Percentiles rank a stretch among this genome's conserved stretches.
Conservation (phyloP, 768 basidiomycete genomes). For the Mycena crocata region DNA sequence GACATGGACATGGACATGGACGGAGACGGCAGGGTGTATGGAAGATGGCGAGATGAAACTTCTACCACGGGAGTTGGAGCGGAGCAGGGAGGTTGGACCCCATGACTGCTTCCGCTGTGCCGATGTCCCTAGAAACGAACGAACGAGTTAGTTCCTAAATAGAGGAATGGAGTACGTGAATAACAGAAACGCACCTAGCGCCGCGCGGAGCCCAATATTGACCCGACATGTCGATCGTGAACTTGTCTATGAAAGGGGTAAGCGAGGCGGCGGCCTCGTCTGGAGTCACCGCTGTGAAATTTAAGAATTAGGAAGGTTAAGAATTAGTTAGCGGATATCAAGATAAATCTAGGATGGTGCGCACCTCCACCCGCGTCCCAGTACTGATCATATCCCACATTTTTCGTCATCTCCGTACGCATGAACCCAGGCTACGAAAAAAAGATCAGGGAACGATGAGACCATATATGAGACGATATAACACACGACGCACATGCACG, state of each 20-base stretch:
- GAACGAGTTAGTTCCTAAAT: background rate
- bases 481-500: conserved; percentile 52
- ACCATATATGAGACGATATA: background rate
- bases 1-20: too few species aligned
- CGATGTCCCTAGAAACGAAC: conserved; percentile 53
- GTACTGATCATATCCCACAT: conserved; percentile 56
- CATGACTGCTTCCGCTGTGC: conserved; percentile 54
- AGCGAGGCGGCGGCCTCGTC: conserved; percentile 53
- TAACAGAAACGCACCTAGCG: conserved; percentile 41
- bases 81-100: conserved; percentile 54
- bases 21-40: too few species aligned
- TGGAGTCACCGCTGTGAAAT: conserved; percentile 55
- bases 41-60: too few species aligned
- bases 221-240: conserved; percentile 50
- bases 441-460: background rate
- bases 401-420: conserved; percentile 59
- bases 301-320: background rate
- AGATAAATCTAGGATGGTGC: too few species aligned
- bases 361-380: conserved; percentile 58
- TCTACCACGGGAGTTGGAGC: conserved; percentile 54
- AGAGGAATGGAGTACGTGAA: background rate
- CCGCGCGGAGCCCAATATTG: conserved; percentile 61
- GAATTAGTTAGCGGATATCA: background rate
- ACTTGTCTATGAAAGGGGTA: conserved; percentile 49
- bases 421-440: conserved; percentile 58